Base-by-base conservation (phyloP, 1,284 basidiomycete genomes). In the Anthracocystis walkeri region DNA sequence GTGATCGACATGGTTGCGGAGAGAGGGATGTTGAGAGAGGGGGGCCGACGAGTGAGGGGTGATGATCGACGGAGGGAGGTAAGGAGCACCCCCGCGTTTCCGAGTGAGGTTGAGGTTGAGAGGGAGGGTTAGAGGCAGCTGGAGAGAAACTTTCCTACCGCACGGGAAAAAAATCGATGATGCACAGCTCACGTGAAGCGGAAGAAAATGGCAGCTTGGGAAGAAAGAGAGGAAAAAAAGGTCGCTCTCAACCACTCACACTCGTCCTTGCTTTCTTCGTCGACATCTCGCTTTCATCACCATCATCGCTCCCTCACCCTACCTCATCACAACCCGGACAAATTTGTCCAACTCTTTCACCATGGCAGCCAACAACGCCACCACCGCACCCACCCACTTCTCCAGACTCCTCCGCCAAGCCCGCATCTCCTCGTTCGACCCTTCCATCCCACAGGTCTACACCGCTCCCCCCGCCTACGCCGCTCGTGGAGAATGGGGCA, bases 401-500 rank as follows among this genome's bases (percentile, higher is more conserved):
- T 63, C 79, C 40, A 77, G 79, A 44, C 68, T 84, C 21, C 71
- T 84, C 33, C 73, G 73, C 46, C 64, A 67, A 41, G 69, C 82
- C 7, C 75, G 81, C 51, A 53, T 83, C 29, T 69, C 77, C 27
- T 65, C 67, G 41, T 82, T 76, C 52, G 80, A 83, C 58, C 82
- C 82, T 3, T 46, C 63, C 38, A 50, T 82, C 18, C 62, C 59
- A 0, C 82, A 82, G 53, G 75, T 83, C 31, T 83, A 83, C 65
- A 77, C 71, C n/a, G 68, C 81, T 2, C 80, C 82, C 0, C 56
- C 70, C 7, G 81, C 81, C 38, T 77, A 77, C 56, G 64, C 76
- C 14, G 70, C 73, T 14, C 75, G 82, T 21, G 82, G 82, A 29
- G 81, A 84, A 61, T 84, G 74, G 65, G 82, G 82, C 42, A 56